phyloP scores from a whole-genome alignment of 345 rosid species.

The Populus davidiana region DNA sequence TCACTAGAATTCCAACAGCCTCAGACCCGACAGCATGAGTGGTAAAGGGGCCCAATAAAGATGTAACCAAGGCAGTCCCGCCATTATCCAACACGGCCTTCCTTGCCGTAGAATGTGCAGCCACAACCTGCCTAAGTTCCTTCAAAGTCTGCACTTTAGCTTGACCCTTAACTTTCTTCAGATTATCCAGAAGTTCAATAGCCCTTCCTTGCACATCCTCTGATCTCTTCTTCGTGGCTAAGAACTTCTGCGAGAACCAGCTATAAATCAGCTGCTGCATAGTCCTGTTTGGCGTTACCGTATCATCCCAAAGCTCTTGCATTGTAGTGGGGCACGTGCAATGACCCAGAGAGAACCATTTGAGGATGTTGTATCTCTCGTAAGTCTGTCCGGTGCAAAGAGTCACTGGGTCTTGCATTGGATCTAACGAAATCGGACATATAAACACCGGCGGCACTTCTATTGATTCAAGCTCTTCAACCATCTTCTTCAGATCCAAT shows the following conservation, averaged over 20 bases:
- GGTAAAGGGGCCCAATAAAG: conserved; percentile 62
- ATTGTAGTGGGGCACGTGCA: conserved; percentile 77
- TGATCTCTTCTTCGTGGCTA: conserved; percentile 58
- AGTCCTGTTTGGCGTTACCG: conserved; percentile 61
- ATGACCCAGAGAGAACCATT: conserved; percentile 69
- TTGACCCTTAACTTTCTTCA: conserved; percentile 66
- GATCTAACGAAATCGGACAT: conserved; percentile 74
- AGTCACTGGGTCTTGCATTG: conserved; percentile 84
- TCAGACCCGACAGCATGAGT: conserved; percentile 72
- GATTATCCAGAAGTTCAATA: conserved; percentile 46
- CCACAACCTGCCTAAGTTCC: conserved; percentile 54
- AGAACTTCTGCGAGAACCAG: conserved; percentile 69
- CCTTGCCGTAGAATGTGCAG: conserved; percentile 46
- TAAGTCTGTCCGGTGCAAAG: conserved; percentile 82
- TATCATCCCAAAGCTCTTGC: conserved; percentile 83
- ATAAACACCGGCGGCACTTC: conserved; percentile 73
- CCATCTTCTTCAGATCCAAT: conserved; percentile 65
- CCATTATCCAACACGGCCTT: conserved; percentile 54
- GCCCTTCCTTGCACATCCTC: conserved; percentile 73
- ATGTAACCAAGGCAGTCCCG: conserved; percentile 47
- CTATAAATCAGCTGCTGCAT: conserved; percentile 59
- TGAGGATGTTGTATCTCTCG: conserved; percentile 66
- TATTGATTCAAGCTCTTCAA: conserved; percentile 51
- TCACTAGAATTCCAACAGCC: conserved; percentile 61
- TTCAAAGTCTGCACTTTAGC: conserved; percentile 60